Base-by-base conservation (phyloP, 768 basidiomycete genomes). In the Pholiota conissans region DNA sequence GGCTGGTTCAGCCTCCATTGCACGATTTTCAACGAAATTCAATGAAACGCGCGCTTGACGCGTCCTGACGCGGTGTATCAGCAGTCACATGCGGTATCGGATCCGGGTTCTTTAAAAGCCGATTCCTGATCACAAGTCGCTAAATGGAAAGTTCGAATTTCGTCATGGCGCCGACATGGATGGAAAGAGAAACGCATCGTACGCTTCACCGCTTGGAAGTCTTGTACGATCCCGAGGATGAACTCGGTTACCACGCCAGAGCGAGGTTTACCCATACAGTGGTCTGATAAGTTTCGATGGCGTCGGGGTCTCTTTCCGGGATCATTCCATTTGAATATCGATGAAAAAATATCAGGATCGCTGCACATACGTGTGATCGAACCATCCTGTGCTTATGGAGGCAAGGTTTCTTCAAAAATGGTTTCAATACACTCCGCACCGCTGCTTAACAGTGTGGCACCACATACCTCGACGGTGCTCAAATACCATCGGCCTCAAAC, bases 311-410 rank as follows among this genome's bases (percentile, higher is more conserved):
- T 18, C 42, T 24, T 24, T 5, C 42, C 42, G 42, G 42, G 18
- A 26, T 11, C 20, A 13, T 13, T 40, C 39, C n/a, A 18, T 40
- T 40, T 2, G n/a, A 24, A 10, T 11, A 24, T 24, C 18, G 42
- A 45, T 45, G n/a, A 22, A 20, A 20, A 40, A 20, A 40, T 10
- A 45, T 20, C 10, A 24, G 42, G 18, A 26, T 45, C 42, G 20
- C 42, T 22, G 34, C 20, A 16, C 27, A 49, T 50, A 50, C 30
- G 49, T 50, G 49, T 50, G 49, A 50, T 50, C 49, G 49, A 50
- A 50, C 49, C 14, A 50, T 50, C 32, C 34, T 24, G 18, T 18
- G 7, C 27, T 18, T 50, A 22, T 32, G 49, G 49, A 50, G 49
- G 49, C 28, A 14, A 32, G 27, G 22, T 50, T 34, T 34, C 34